A percentile compares a stretch with the other conserved stretches of the same genome.
These are phyloP conservation scores for Fusarium udum DNA, from an alignment of 2,329 filamentous ascomycete species.

Conservation along the genomic window DNA sequence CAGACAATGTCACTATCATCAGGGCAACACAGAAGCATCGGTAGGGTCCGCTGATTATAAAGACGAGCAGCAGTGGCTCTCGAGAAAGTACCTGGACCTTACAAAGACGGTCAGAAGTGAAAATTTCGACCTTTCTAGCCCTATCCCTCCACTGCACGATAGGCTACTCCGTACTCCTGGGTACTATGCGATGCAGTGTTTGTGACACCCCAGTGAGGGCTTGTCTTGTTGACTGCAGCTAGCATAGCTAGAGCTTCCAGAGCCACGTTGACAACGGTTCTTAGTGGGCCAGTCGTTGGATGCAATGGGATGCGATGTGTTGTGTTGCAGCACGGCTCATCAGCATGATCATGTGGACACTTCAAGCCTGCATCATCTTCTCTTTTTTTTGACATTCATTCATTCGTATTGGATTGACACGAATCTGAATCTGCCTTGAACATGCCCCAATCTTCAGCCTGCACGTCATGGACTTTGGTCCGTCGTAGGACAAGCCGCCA, in stretches of 20 bases:
- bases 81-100: constrained; percentile 3
- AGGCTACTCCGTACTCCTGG: constrained; percentile 1
- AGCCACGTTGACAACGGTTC: constrained; percentile 35
- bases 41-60: constrained; percentile 23
- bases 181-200: constrained; percentile 11
- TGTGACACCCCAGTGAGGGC: constrained; percentile 17
- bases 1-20: constrained; percentile 17
- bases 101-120: constrained; percentile 13
- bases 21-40: not conserved
- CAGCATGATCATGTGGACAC: constrained; percentile 18
- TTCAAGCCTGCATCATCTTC: not conserved
- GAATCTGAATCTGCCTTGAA: not conserved
- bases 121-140: constrained; percentile 1
- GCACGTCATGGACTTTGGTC: constrained; percentile 27
- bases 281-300: constrained; percentile 15
- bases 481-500: constrained; percentile 15
- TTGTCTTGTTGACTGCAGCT: constrained; percentile 12
- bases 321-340: constrained; percentile 11
- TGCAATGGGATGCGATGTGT: not conserved
- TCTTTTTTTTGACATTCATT: not conserved
- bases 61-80: constrained; percentile 9
- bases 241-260: not conserved
- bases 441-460: constrained; percentile 8
- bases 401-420: not conserved
- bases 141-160: constrained; percentile 15